Conservation (phyloP, 2,329 filamentous ascomycete genomes). For the Myrmaecium sp. region DNA sequence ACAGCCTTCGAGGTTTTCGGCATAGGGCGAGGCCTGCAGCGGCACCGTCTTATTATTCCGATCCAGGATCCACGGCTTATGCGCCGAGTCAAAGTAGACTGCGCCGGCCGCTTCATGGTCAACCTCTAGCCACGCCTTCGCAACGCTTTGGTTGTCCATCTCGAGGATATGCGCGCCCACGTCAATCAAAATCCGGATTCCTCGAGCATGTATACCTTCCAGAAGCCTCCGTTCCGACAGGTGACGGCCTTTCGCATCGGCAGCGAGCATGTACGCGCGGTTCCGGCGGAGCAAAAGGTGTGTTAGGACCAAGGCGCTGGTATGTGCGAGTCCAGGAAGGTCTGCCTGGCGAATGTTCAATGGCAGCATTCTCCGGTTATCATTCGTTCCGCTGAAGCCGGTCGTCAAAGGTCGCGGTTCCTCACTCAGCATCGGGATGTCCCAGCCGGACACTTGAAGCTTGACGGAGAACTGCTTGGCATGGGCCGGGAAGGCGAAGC, state of each 20-base stretch:
- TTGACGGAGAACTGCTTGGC: slow-evolving; percentile 47
- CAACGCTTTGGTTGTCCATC: slow-evolving; percentile 28
- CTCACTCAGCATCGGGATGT: slow-evolving; percentile 26
- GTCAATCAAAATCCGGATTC: slow-evolving; percentile 42
- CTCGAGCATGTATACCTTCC: slow-evolving; percentile 16
- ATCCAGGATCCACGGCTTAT: slow-evolving; percentile 39
- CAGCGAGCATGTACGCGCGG: slow-evolving; percentile 30
- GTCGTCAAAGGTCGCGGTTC: slow-evolving; percentile 24
- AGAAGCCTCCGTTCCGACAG: slow-evolving; percentile 22
- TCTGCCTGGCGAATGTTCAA: slow-evolving; percentile 39
- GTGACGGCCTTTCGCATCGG: slow-evolving; percentile 9
- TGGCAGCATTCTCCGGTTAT: slow-evolving; percentile 42
- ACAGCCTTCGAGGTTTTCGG: slow-evolving; percentile 38
- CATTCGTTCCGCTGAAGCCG: slow-evolving; percentile 56
- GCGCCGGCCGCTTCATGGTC: slow-evolving; percentile 14
- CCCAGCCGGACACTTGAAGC: slow-evolving; percentile 50
- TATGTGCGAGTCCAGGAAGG: slow-evolving; percentile 38
- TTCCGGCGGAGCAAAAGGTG: slow-evolving; percentile 34
- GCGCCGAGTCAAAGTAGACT: slow-evolving; percentile 40
- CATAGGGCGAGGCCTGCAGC: slow-evolving; percentile 42
- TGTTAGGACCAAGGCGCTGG: slow-evolving; percentile 48
- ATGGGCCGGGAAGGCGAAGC: slow-evolving; percentile 43
- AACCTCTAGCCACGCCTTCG: slow-evolving; percentile 31
- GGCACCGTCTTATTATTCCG: slow-evolving; percentile 28
- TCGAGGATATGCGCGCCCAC: slow-evolving; percentile 57